Evolutionary conservation across 169 alveolate species (phyloP).

Genomic region (Neospora caninum): DNA sequence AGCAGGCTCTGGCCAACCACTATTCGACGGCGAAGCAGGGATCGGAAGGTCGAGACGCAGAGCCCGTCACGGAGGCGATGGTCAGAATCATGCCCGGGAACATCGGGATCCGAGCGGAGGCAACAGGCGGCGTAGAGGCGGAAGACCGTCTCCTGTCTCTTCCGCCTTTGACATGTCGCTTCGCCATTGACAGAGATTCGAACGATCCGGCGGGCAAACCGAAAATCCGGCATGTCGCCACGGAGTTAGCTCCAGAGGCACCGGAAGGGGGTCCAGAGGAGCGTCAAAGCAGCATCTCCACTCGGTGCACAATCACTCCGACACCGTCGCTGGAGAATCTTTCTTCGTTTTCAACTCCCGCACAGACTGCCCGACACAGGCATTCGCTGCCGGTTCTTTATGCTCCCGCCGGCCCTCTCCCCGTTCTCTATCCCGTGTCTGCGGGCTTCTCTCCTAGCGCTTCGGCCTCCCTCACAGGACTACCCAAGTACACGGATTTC

Average conservation of each 20-base stretch:
- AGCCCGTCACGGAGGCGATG: constrained; percentile 18
- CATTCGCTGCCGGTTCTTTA: too few species aligned
- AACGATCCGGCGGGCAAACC: background rate
- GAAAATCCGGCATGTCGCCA: background rate
- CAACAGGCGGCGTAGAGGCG: background rate
- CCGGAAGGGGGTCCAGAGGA: background rate
- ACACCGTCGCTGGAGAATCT: background rate
- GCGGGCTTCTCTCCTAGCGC: too few species aligned
- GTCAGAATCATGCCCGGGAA: background rate
- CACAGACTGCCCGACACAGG: too few species aligned
- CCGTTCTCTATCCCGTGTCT: too few species aligned
- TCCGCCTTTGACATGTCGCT: constrained; percentile 2
- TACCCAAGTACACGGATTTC: background rate
- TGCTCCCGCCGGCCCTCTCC: too few species aligned
- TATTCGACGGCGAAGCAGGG: background rate
- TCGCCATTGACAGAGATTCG: background rate
- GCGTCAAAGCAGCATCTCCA: background rate
- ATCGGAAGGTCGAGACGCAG: background rate
- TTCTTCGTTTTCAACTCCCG: too few species aligned
- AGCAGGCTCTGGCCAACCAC: constrained; percentile 9
- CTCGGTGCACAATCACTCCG: background rate
- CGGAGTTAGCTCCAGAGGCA: background rate
- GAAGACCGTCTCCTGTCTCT: background rate
- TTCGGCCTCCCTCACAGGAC: too few species aligned
- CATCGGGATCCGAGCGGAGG: background rate